Conservation (phyloP, 164 flowering plant species). For the Euptelea pleiosperma region DNA sequence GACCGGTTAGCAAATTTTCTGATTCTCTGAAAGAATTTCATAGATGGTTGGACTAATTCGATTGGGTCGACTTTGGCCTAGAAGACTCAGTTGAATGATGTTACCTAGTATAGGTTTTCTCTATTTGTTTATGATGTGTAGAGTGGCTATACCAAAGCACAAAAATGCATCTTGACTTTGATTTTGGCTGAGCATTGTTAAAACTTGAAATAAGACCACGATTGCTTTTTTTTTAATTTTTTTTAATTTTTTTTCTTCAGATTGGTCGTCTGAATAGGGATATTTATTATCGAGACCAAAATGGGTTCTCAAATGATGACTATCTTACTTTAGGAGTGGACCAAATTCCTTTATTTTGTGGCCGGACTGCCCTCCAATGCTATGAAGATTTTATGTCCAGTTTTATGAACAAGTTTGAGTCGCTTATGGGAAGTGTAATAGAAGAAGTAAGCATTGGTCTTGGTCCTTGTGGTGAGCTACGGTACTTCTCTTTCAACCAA, state of each 20-base stretch:
- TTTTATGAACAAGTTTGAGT: constrained; percentile 42
- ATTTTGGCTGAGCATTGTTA: neutral
- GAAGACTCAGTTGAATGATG: neutral
- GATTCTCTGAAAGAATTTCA: neutral
- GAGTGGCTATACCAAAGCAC: too few relatives aligned
- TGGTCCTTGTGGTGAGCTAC: constrained; percentile 66
- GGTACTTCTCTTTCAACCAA: constrained; percentile 30
- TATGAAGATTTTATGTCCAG: constrained; percentile 57
- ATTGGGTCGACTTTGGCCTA: neutral
- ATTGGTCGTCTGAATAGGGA: constrained; percentile 46
- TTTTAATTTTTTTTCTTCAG: constrained; percentile 32
- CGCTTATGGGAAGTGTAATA: constrained; percentile 45
- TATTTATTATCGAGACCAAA: constrained; percentile 49
- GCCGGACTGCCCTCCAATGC: constrained; percentile 59
- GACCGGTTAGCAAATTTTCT: neutral
- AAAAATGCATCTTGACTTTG: neutral
- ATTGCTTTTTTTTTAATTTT: too few relatives aligned
- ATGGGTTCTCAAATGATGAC: constrained; percentile 47
- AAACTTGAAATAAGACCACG: constrained; percentile 2
- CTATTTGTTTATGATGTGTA: neutral
- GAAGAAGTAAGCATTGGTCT: constrained; percentile 60
- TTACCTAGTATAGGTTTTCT: neutral
- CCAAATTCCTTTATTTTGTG: constrained; percentile 44
- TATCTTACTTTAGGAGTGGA: constrained; percentile 62
- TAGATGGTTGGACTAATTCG: neutral